phyloP scores from a whole-genome alignment of 352 stramenopile genomes.

The Aphanomyces astaci region DNA sequence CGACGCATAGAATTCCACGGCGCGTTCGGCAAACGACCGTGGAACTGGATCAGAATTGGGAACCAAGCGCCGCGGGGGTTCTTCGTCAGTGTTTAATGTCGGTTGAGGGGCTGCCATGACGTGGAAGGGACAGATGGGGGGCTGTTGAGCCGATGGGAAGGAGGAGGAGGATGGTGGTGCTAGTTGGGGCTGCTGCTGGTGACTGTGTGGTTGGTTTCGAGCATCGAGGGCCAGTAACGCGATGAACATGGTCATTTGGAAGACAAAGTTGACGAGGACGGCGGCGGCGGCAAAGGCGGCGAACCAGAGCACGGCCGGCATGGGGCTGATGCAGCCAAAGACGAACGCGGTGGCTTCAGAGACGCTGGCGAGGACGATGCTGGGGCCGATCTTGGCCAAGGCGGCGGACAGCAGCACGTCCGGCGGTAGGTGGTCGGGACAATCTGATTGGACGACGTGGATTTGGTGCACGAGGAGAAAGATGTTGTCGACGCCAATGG shows the following conservation, averaged over 20 bases:
- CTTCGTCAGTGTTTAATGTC: background rate
- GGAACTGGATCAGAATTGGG: background rate
- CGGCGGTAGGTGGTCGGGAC: no score
- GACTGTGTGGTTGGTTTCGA: constrained; percentile 55
- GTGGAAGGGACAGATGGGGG: no score
- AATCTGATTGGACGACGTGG: constrained; percentile 38
- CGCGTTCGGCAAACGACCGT: constrained; percentile 35
- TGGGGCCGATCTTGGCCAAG: constrained; percentile 45
- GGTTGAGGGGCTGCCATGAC: background rate
- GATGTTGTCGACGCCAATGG: constrained; percentile 64
- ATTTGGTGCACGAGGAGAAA: constrained; percentile 59
- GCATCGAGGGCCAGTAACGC: constrained; percentile 58
- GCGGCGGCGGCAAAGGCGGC: constrained; percentile 40
- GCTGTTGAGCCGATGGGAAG: no score
- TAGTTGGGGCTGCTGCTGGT: no score
- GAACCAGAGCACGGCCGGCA: constrained; percentile 62
- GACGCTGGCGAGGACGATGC: constrained; percentile 41
- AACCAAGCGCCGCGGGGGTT: no score
- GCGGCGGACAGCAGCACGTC: no score
- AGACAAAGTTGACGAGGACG: constrained; percentile 40
- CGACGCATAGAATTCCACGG: constrained; percentile 35
- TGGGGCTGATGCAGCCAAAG: constrained; percentile 47
- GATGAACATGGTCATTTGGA: constrained; percentile 66
- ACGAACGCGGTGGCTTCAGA: constrained; percentile 44
- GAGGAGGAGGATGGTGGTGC: no score